These are phyloP conservation scores for Plasmodium coatneyi DNA, from an alignment of 169 alveolate genomes.

Conservation along the genomic window DNA sequence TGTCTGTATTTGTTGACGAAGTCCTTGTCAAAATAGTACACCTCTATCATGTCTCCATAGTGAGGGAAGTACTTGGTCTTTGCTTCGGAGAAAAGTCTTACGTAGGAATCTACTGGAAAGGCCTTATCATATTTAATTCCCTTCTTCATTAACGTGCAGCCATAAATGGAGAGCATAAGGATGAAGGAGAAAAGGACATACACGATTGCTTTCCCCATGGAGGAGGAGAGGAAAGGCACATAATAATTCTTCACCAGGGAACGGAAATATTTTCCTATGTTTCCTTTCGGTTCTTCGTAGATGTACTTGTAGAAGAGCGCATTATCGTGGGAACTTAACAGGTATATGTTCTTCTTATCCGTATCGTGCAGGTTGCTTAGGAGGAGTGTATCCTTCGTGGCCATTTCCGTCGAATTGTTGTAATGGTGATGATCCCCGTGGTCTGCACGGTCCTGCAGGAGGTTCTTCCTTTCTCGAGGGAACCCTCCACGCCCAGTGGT, in stretches of 20 bases:
- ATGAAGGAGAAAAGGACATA: slow-evolving; percentile 6
- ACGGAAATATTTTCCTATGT: slow-evolving; percentile 53
- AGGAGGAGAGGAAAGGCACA: slow-evolving; percentile 60
- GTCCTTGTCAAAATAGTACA: slow-evolving; percentile 47
- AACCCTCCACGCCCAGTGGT: neutral
- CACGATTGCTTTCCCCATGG: slow-evolving; percentile 34
- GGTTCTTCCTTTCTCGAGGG: neutral
- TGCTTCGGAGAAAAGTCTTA: slow-evolving; percentile 22
- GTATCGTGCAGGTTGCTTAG: neutral
- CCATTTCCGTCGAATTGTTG: slow-evolving; percentile 28
- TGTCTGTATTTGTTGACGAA: slow-evolving; percentile 28
- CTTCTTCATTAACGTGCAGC: slow-evolving; percentile 65
- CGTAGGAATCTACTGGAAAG: slow-evolving; percentile 58
- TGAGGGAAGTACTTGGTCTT: slow-evolving; percentile 31
- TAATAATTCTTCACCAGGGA: slow-evolving; percentile 42
- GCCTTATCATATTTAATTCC: slow-evolving; percentile 70
- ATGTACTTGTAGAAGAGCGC: slow-evolving; percentile 63
- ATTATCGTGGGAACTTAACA: slow-evolving; percentile 63
- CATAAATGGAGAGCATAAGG: slow-evolving; percentile 34
- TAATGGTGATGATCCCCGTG: neutral
- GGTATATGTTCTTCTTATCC: slow-evolving; percentile 27
- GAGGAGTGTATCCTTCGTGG: slow-evolving; percentile 29
- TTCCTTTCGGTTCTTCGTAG: slow-evolving; percentile 72
- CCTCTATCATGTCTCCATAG: slow-evolving; percentile 56
- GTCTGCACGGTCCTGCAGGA: neutral